A percentile compares a stretch with the other conserved stretches of the same genome.
Evolutionary conservation across 176 grass and related monocot species (phyloP).

Genomic region (sorghum (Sorghum bicolor)): Sorghum_bicolor_NCBIv3 NC_012873.2:57678501-57679000

Average conservation of each 20-base stretch:
- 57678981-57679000: not conserved
- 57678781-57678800: not conserved
- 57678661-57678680: slow-evolving; percentile 24
- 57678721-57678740: not conserved
- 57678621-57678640: slow-evolving; percentile 23
- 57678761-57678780: not conserved
- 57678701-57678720: slow-evolving; percentile 4
- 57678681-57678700: slow-evolving; percentile 50
- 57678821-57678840: not conserved
- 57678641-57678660: not conserved
- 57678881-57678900: not conserved
- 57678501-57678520: slow-evolving; percentile 50
- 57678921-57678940: not conserved
- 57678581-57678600: slow-evolving; percentile 42
- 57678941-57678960: not conserved
- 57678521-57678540: slow-evolving; percentile 55
- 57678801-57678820: not conserved
- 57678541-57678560: slow-evolving; percentile 64
- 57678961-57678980: not conserved
- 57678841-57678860: not conserved
- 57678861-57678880: not conserved
- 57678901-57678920: not conserved
- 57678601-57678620: slow-evolving; percentile 42
- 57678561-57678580: slow-evolving; percentile 63
- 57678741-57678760: not conserved